These are phyloP conservation scores for Ascochyta fabae DNA, from an alignment of 2,329 filamentous ascomycete genomes.

Conservation along the genomic window DNA sequence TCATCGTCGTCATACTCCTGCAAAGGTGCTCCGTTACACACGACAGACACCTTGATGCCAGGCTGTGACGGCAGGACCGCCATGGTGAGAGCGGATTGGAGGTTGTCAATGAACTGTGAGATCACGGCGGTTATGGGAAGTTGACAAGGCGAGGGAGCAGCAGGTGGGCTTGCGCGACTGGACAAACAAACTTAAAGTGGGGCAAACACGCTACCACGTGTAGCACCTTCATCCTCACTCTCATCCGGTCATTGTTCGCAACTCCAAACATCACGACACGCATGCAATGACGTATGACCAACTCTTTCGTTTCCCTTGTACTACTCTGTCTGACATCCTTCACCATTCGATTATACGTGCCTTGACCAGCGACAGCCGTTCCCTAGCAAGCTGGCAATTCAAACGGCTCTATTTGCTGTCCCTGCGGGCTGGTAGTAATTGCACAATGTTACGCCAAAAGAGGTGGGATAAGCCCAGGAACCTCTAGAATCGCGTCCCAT, in stretches of 20 bases:
- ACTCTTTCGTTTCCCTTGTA: slow-evolving; percentile 1
- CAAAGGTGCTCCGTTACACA: slow-evolving; percentile 23
- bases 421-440: background rate
- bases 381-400: background rate
- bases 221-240: background rate
- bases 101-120: background rate
- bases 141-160: slow-evolving; percentile 7
- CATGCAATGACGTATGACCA: background rate
- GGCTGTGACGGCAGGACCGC: slow-evolving; percentile 22
- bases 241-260: background rate
- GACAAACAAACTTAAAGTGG: background rate
- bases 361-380: background rate
- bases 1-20: slow-evolving; percentile 40
- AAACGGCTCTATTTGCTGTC: slow-evolving; percentile 6
- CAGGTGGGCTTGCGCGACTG: background rate
- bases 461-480: slow-evolving; percentile 9
- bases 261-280: background rate
- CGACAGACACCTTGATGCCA: slow-evolving; percentile 25
- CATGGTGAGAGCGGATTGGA: slow-evolving; percentile 18
- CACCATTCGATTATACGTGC: background rate
- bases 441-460: slow-evolving; percentile 29
- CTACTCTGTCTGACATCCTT: background rate
- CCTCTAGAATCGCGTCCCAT: slow-evolving; percentile 15
- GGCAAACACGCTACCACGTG: background rate
- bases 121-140: background rate